Percentiles rank a stretch among this genome's conserved stretches.
phyloP scores from a whole-genome alignment of 2,329 filamentous ascomycete species.

The Rhinocladiella similis region DNA sequence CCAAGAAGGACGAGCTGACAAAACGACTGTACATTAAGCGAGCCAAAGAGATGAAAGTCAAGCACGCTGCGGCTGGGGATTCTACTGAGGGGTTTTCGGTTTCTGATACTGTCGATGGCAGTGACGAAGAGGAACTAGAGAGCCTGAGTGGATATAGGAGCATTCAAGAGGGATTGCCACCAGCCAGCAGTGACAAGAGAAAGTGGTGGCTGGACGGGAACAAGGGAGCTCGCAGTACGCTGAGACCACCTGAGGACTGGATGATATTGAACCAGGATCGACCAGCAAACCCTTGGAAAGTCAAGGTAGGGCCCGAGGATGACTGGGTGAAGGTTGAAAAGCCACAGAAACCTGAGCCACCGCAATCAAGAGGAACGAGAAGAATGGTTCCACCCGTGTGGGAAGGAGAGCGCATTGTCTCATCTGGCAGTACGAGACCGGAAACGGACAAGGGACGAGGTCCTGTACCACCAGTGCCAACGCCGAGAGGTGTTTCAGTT shows the following conservation, averaged over 20 bases:
- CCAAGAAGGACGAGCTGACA: constrained; percentile 69
- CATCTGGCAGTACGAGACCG: neutral
- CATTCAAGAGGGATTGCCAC: constrained; percentile 73
- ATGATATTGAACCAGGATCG: constrained; percentile 71
- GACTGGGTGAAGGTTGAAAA: constrained; percentile 69
- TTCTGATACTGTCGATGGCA: constrained; percentile 36
- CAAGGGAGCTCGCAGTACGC: constrained; percentile 68
- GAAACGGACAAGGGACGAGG: neutral
- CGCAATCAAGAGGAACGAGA: constrained; percentile 21
- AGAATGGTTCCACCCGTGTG: constrained; percentile 20
- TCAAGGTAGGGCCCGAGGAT: constrained; percentile 55
- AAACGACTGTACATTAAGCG: constrained; percentile 70
- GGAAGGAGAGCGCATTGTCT: constrained; percentile 21
- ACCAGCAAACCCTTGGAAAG: constrained; percentile 76
- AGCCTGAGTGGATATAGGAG: constrained; percentile 79
- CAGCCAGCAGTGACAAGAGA: constrained; percentile 60
- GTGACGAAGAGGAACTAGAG: constrained; percentile 57
- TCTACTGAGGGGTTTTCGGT: constrained; percentile 59
- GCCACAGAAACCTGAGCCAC: constrained; percentile 28
- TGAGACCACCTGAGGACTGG: constrained; percentile 64
- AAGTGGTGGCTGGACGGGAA: constrained; percentile 68
- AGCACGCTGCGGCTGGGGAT: constrained; percentile 50
- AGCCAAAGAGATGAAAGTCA: constrained; percentile 60
- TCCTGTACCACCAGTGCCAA: neutral
- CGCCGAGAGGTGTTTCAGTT: constrained; percentile 6